phyloP scores from a whole-genome alignment of 768 basidiomycete genomes.

The Boletus sp. region DNA sequence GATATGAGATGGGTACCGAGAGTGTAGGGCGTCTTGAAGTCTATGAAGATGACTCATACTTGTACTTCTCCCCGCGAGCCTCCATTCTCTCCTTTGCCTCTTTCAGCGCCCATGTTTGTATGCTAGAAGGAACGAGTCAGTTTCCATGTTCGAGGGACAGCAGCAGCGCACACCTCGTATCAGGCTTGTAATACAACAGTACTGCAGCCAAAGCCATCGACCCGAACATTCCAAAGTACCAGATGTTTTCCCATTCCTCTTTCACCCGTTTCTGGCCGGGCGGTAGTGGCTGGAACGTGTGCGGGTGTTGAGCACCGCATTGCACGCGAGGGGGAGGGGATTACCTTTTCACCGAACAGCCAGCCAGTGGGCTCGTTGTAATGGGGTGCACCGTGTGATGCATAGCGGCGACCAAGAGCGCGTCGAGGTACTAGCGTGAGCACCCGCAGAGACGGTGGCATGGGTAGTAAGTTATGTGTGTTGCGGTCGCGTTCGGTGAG shows the following conservation, averaged over 20 bases:
- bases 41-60: slow-evolving; percentile 63
- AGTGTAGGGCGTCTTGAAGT: slow-evolving; percentile 1
- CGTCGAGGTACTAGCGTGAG: slow-evolving; percentile 21
- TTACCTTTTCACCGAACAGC: slow-evolving; percentile 87
- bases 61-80: slow-evolving; percentile 85
- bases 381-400: slow-evolving; percentile 74
- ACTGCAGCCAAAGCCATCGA: slow-evolving; percentile 72
- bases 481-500: background rate
- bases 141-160: background rate
- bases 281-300: slow-evolving; percentile 55
- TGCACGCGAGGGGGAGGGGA: background rate
- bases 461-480: slow-evolving; percentile 20
- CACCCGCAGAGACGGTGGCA: slow-evolving; percentile 48
- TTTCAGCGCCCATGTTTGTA: slow-evolving; percentile 88
- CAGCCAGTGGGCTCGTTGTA: slow-evolving; percentile 88
- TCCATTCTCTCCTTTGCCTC: slow-evolving; percentile 91
- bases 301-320: background rate
- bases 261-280: slow-evolving; percentile 82
- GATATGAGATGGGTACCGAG: slow-evolving; percentile 3
- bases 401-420: slow-evolving; percentile 44
- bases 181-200: slow-evolving; percentile 87
- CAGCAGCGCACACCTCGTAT: slow-evolving; percentile 66
- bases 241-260: slow-evolving; percentile 89
- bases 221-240: slow-evolving; percentile 92
- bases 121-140: slow-evolving; percentile 42